Base-by-base conservation (phyloP, 805 yeast species). In the Debaryomyces tyrocola region DNA sequence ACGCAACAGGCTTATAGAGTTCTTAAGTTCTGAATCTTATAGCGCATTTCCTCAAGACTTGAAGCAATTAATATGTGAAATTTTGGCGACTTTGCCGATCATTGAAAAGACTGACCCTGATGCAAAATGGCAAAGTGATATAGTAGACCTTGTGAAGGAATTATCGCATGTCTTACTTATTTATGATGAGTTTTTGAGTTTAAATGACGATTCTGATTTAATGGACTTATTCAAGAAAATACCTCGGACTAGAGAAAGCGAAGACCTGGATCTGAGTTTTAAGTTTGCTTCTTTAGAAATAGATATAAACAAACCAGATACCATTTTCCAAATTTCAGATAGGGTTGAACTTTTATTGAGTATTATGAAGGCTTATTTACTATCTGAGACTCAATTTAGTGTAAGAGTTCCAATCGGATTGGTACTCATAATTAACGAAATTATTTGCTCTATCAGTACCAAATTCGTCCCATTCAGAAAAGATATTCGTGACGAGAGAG, bases 381-480 rank as follows among this genome's bases (percentile, higher is more conserved):
- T 75, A 3, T 68, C 80, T 6, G 77, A 80, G 20, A 82, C 90
- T 1, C 80, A 78, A 35, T 75, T 70, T 54, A 69, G 82, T 10
- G 75, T 83, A 7, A 70, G 75, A 50, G 73, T 87, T 6, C 94
- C 95, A 2, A 51, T 88, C 11, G 91, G 92, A 1, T 56, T 67
- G 38, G 58, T 85, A 2, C 58, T 85, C 4, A 59, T 70, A 7
- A 49, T 84, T 41, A 68, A 74, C 18, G 90, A 85, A 55, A 65
- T 83, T 10, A 57, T 84, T 12, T 63, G 80, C 47, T 73, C 83
- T 14, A 63, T 88, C 47, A 81, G 83, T 52, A 64, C 77, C 11
- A 78, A 74, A 44, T 81, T 79, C 50, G 64, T 83, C 33, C 73
- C 82, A 1, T 73, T 84, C 57, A 79, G 77, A 53, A 72, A 77